Evolutionary conservation across 768 basidiomycete species (phyloP).

Genomic region (Saitozyma podzolica): DNA sequence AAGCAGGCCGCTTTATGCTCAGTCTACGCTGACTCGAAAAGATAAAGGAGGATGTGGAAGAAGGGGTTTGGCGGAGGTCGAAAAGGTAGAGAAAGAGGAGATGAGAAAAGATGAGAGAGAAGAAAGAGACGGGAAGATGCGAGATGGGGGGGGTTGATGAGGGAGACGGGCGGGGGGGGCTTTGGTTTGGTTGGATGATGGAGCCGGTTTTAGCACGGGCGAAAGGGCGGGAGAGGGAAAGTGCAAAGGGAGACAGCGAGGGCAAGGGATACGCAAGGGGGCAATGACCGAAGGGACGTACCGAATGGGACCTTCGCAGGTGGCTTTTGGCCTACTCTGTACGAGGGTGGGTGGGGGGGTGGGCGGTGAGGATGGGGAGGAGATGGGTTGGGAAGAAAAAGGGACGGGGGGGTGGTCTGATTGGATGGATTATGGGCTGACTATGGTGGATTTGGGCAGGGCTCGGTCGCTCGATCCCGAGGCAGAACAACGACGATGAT

Average conservation of each 20-base stretch:
- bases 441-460: too few relatives aligned
- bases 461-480: too few relatives aligned
- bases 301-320: too few relatives aligned
- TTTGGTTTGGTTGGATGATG: neutral
- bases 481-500: too few relatives aligned
- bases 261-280: neutral
- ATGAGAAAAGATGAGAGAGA: constrained; percentile 10
- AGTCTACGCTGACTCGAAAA: neutral
- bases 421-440: too few relatives aligned
- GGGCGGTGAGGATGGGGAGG: too few relatives aligned
- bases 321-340: too few relatives aligned
- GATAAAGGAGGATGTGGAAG: neutral
- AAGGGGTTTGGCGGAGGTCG: neutral
- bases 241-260: neutral
- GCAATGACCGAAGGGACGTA: too few relatives aligned
- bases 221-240: neutral
- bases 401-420: too few relatives aligned
- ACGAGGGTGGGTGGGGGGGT: too few relatives aligned
- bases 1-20: neutral
- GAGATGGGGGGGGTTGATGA: neutral
- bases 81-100: constrained; percentile 4
- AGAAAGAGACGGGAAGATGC: constrained; percentile 7
- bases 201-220: neutral
- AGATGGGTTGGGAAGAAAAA: too few relatives aligned
- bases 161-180: constrained; percentile 1